These are phyloP conservation scores for Coniferiporia weirii DNA, from an alignment of 1,284 basidiomycete genomes.

Conservation along the genomic window DNA sequence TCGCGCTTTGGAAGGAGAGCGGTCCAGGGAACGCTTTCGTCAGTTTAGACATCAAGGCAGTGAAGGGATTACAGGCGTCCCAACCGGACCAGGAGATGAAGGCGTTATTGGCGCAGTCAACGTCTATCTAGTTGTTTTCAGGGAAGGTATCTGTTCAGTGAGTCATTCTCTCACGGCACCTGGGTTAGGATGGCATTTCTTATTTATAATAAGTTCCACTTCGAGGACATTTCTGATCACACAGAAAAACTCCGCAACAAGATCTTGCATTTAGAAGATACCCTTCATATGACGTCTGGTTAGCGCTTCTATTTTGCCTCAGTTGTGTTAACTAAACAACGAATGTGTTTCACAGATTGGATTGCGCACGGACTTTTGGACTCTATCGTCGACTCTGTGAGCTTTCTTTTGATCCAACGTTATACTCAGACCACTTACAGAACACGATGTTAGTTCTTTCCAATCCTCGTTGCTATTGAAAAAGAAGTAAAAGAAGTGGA, in stretches of 20 bases:
- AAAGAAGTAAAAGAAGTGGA: conserved; percentile 80
- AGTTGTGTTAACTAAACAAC: neutral
- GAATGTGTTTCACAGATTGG: conserved; percentile 60
- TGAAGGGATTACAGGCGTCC: conserved; percentile 24
- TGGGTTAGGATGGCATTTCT: neutral
- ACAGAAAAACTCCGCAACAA: conserved; percentile 74
- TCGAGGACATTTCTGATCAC: conserved; percentile 88
- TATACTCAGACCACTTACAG: neutral
- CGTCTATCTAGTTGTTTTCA: conserved; percentile 87
- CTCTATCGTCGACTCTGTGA: conserved; percentile 80
- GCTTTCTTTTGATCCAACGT: neutral
- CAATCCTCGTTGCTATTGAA: conserved; percentile 80
- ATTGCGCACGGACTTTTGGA: conserved; percentile 92
- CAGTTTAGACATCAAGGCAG: conserved; percentile 22
- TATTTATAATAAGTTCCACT: conserved; percentile 69
- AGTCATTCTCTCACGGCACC: conserved; percentile 28
- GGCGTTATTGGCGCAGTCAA: conserved; percentile 71
- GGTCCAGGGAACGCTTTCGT: conserved; percentile 36
- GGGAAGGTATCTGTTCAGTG: conserved; percentile 85
- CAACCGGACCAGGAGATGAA: conserved; percentile 31
- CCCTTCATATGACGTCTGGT: conserved; percentile 67
- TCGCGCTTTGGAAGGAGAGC: conserved; percentile 70
- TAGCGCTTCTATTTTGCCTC: conserved; percentile 21
- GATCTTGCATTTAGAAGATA: conserved; percentile 53
- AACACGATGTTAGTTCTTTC: conserved; percentile 58